phyloP scores from a whole-genome alignment of 768 basidiomycete species.

The Leccinum subtestaceum region DNA sequence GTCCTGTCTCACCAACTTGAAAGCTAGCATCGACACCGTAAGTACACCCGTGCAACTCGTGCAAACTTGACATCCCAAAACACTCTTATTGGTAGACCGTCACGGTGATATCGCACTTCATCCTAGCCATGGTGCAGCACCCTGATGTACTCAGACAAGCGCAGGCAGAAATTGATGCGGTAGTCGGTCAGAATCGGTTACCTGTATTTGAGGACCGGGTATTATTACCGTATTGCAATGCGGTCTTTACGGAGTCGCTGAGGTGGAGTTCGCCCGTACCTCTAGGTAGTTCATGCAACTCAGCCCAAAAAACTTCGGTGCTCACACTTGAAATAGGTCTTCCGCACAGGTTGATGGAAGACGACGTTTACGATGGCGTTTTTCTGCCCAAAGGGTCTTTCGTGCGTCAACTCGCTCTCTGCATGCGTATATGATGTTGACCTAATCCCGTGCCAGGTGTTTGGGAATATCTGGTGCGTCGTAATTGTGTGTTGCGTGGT shows the following conservation, averaged over 20 bases:
- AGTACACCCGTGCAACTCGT: conserved; percentile 4
- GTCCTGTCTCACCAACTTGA: not conserved
- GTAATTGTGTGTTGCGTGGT: not conserved
- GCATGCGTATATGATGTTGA: not conserved
- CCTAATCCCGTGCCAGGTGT: conserved; percentile 33
- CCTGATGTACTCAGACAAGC: conserved; percentile 57
- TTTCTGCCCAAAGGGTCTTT: conserved; percentile 63
- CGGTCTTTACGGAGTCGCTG: conserved; percentile 51
- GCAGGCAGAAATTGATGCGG: conserved; percentile 62
- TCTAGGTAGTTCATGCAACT: conserved; percentile 39
- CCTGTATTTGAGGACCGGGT: conserved; percentile 58
- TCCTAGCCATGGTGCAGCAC: conserved; percentile 64
- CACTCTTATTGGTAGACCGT: conserved; percentile 42
- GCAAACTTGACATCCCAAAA: not conserved
- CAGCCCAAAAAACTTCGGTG: not conserved
- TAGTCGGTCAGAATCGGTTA: conserved; percentile 43
- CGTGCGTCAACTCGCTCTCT: conserved; percentile 29
- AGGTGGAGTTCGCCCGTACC: conserved; percentile 61
- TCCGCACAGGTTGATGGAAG: conserved; percentile 63
- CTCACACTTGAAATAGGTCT: conserved; percentile 39
- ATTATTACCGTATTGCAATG: conserved; percentile 56
- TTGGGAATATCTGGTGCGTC: conserved; percentile 59
- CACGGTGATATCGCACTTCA: conserved; percentile 50
- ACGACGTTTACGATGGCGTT: conserved; percentile 60
- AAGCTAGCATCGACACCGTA: conserved; percentile 63